phyloP scores from a whole-genome alignment of 2,329 filamentous ascomycete species.

The Parascedosporium putredinis region DNA sequence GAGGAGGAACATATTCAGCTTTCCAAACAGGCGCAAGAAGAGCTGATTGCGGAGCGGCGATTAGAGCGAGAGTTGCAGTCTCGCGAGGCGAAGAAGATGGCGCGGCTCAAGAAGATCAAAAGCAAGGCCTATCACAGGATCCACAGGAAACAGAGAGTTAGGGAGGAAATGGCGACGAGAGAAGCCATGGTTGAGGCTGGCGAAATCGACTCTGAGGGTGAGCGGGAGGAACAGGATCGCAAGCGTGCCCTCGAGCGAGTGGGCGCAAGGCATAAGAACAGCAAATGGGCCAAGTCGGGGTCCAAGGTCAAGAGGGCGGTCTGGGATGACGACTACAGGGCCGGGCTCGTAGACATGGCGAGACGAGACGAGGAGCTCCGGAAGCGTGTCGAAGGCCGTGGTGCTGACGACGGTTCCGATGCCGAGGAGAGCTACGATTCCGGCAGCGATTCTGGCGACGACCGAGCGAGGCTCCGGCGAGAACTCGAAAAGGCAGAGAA shows the following conservation, averaged over 20 bases:
- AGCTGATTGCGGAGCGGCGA: slow-evolving; percentile 63
- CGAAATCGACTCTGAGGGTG: slow-evolving; percentile 54
- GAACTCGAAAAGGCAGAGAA: slow-evolving; percentile 29
- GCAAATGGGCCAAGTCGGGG: slow-evolving; percentile 83
- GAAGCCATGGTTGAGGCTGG: slow-evolving; percentile 46
- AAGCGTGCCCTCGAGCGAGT: slow-evolving; percentile 75
- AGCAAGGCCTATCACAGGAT: slow-evolving; percentile 89
- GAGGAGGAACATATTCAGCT: slow-evolving; percentile 63
- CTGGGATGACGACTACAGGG: slow-evolving; percentile 81
- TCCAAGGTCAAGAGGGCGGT: slow-evolving; percentile 68
- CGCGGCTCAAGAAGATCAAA: slow-evolving; percentile 98
- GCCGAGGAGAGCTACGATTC: slow-evolving; percentile 46
- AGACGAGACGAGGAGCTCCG: slow-evolving; percentile 73
- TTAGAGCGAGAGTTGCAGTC: slow-evolving; percentile 77
- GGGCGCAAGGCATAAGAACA: slow-evolving; percentile 74
- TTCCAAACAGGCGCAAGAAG: slow-evolving; percentile 61
- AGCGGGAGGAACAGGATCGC: slow-evolving; percentile 56
- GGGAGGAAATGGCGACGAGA: slow-evolving; percentile 40
- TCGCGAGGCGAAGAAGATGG: slow-evolving; percentile 76
- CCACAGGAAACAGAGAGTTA: slow-evolving; percentile 63
- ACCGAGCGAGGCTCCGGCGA: slow-evolving; percentile 35
- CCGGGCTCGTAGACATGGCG: slow-evolving; percentile 71
- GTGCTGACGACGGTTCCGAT: slow-evolving; percentile 40
- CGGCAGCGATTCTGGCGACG: slow-evolving; percentile 30
- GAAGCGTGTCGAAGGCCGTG: slow-evolving; percentile 61